phyloP scores from a whole-genome alignment of 495 filamentous ascomycete genomes.

The Penicillium atrosanguineum region DNA sequence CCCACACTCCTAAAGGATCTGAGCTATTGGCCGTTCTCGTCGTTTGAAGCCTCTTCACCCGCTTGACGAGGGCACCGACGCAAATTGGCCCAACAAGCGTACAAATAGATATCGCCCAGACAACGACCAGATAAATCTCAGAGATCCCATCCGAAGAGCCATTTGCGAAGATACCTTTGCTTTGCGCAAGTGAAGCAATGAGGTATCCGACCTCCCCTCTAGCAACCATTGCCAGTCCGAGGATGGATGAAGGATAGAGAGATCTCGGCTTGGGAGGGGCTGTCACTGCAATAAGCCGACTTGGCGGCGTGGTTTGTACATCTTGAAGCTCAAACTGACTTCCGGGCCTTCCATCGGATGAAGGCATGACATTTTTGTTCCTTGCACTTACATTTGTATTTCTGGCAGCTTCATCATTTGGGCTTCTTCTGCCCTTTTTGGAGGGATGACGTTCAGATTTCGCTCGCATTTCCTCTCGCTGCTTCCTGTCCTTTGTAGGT shows the following conservation, averaged over 20 bases:
- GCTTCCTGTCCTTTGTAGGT: too few species aligned
- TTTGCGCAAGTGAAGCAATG: constrained; percentile 67
- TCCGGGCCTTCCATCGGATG: too few species aligned
- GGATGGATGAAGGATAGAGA: constrained; percentile 57
- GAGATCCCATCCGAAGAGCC: constrained; percentile 21
- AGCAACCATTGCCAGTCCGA: constrained; percentile 67
- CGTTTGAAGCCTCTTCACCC: constrained; percentile 41
- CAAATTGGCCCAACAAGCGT: constrained; percentile 69
- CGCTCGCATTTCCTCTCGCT: too few species aligned
- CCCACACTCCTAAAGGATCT: constrained; percentile 40
- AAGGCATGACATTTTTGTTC: too few species aligned
- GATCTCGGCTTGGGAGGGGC: constrained; percentile 47
- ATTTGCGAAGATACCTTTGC: constrained; percentile 51
- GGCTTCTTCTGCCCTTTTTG: too few species aligned
- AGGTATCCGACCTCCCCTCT: constrained; percentile 79
- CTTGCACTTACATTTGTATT: too few species aligned
- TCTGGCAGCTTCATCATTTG: too few species aligned
- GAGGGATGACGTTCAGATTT: too few species aligned
- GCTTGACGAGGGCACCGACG: constrained; percentile 59
- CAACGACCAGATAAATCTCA: constrained; percentile 61
- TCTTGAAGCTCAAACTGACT: too few species aligned
- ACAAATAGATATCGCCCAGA: constrained; percentile 75
- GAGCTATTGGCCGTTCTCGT: constrained; percentile 16
- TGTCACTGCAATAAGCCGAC: background rate
- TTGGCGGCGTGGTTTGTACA: too few species aligned